Evolutionary conservation across 257 asterid species (phyloP), one percentile per base, ranked within the genome.

Genomic region (Nicotiana attenuata): DNA sequence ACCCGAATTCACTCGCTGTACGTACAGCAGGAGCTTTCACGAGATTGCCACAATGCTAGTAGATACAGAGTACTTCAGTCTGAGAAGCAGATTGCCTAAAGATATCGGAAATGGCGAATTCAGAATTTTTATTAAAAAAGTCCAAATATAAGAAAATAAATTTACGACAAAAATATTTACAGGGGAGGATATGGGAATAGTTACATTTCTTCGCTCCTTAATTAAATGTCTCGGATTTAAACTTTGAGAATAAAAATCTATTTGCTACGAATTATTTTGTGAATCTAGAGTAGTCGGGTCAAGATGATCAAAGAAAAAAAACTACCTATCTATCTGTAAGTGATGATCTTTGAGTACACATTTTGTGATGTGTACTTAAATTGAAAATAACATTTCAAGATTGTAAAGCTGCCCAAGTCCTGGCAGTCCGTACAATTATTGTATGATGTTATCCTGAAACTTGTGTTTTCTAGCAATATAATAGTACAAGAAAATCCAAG

Each of bases 21-120:
- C 61, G 38, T 73, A 22, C 61, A 47, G 61, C 78, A 73, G 15
- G 61, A 47, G 5, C 41, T 73, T 73, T 73, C 78, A 73, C 78
- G 60, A 47, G 60, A 71, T 22, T 47, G 33, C 55, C 59, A n/a
- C 78, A 41, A 69, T 69, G 57, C 78, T 47, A 47, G 8, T 71
- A 4, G 38, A 33, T 15, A 73, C 35, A 73, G 60, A 14, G 61
- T 47, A 52, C 50, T 52, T 73, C 78, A 73, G 78, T 47, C 78
- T 73, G 78, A 47, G 15, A 31, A 73, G 50, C 38, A 47, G 78
- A 73, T 47, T 73, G 41, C 61, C 60, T 13, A 22, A 24, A 9
- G 50, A 41, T 41, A 1, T 28, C 0, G 29, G 2, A 0, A 28
- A 3, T 28, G 29, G 29, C 3, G 1, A 3, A 28, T 28, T 28